phyloP scores from a whole-genome alignment of 2,329 filamentous ascomycete genomes.

The Neurospora sp. region DNA sequence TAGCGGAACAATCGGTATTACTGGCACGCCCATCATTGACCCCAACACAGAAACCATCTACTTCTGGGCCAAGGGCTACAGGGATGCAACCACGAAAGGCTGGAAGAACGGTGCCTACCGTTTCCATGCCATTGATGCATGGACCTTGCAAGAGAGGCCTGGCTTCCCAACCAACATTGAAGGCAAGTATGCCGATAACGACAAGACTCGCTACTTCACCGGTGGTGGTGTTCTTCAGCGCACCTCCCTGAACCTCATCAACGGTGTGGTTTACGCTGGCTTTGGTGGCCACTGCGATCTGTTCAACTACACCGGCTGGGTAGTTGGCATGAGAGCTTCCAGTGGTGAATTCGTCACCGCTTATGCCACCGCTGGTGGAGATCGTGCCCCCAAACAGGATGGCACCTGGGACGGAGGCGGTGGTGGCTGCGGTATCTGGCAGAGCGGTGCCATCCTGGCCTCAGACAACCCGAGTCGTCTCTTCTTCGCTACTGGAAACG shows the following conservation, averaged over 20 bases:
- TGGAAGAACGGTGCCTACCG: conserved; percentile 8
- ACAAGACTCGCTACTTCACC: conserved; percentile 32
- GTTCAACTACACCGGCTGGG: conserved; percentile 32
- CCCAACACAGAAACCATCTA: conserved; percentile 31
- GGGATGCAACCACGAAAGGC: not conserved
- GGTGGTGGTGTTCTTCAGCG: conserved; percentile 36
- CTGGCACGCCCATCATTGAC: conserved; percentile 36
- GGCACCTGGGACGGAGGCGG: conserved; percentile 11
- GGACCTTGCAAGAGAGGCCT: conserved; percentile 9
- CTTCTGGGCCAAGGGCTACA: conserved; percentile 11
- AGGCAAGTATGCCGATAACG: conserved; percentile 34
- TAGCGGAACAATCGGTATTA: conserved; percentile 35
- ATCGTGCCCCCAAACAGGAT: conserved; percentile 2
- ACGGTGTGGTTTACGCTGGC: conserved; percentile 31
- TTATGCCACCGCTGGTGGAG: conserved; percentile 3
- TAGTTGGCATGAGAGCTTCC: conserved; percentile 21
- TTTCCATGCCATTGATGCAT: conserved; percentile 11
- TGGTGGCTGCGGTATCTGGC: conserved; percentile 6
- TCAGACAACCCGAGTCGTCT: conserved; percentile 9
- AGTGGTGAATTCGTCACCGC: conserved; percentile 16
- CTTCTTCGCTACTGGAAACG: conserved; percentile 22
- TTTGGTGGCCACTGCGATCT: conserved; percentile 38
- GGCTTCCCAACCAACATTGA: conserved; percentile 35
- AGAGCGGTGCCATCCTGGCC: conserved; percentile 2
- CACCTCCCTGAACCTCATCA: conserved; percentile 20